Evolutionary conservation across 345 rosid species (phyloP).

Genomic region (Aquilaria malaccensis): DNA sequence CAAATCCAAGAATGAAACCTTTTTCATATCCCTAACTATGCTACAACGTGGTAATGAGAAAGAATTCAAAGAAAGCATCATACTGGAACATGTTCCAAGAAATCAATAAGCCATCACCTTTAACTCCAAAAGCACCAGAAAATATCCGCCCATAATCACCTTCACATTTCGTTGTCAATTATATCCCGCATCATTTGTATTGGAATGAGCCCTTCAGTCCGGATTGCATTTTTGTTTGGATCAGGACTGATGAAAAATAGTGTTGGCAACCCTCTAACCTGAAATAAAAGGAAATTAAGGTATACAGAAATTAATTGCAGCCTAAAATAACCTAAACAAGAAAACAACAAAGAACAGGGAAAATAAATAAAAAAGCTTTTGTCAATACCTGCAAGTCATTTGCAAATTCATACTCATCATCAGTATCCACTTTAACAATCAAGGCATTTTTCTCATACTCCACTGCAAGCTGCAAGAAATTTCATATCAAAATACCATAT

Average conservation of each 20-base stretch:
- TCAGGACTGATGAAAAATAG: slow-evolving; percentile 81
- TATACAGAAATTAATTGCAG: no score
- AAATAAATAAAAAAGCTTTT: background rate
- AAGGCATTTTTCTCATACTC: slow-evolving; percentile 75
- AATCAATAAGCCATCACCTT: slow-evolving; percentile 1
- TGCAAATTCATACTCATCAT: slow-evolving; percentile 87
- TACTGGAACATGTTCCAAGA: no score
- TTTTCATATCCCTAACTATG: no score
- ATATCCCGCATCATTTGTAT: slow-evolving; percentile 91
- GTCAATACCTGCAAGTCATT: slow-evolving; percentile 72
- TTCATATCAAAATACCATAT: background rate
- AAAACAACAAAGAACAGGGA: background rate
- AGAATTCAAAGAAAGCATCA: no score
- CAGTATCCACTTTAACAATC: slow-evolving; percentile 88
- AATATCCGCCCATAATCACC: slow-evolving; percentile 2
- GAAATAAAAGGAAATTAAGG: slow-evolving; percentile 11
- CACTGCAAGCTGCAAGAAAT: slow-evolving; percentile 62
- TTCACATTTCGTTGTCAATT: slow-evolving; percentile 74
- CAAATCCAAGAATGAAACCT: no score
- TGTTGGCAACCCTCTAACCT: slow-evolving; percentile 95
- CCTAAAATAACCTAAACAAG: no score
- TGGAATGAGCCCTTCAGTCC: slow-evolving; percentile 88
- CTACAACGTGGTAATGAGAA: no score
- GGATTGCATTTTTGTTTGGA: slow-evolving; percentile 78
- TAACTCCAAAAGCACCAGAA: background rate